These are phyloP conservation scores for Tetrapyrgos nigripes DNA, from an alignment of 1,284 basidiomycete species.

Conservation along the genomic window DNA sequence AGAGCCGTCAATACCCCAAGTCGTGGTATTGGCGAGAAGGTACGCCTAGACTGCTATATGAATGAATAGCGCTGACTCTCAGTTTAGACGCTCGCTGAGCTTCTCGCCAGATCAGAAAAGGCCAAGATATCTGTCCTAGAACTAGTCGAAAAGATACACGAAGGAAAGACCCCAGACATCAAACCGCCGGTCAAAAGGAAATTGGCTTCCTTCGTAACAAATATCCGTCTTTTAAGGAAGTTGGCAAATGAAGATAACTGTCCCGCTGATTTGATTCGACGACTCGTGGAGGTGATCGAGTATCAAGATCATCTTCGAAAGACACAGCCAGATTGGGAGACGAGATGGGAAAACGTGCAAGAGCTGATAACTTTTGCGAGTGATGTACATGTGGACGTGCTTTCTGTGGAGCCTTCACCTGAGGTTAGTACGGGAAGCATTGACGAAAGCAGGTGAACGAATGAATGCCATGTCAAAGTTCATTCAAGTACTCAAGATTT, in stretches of 20 bases:
- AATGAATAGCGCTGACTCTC: background rate
- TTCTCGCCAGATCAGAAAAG: slow-evolving; percentile 59
- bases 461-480: no score
- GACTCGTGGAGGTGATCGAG: slow-evolving; percentile 62
- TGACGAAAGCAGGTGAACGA: background rate
- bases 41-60: slow-evolving; percentile 30
- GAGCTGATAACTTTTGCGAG: slow-evolving; percentile 81
- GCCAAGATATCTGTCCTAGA: slow-evolving; percentile 64
- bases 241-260: slow-evolving; percentile 64
- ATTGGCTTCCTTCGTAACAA: slow-evolving; percentile 63
- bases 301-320: slow-evolving; percentile 78
- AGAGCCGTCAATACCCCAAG: slow-evolving; percentile 82
- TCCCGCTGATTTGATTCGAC: slow-evolving; percentile 72
- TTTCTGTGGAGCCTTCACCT: background rate
- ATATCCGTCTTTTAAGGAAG: slow-evolving; percentile 60
- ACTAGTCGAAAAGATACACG: slow-evolving; percentile 66
- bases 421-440: background rate
- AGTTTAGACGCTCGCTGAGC: slow-evolving; percentile 63
- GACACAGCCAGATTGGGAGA: slow-evolving; percentile 76
- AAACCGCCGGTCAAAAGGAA: slow-evolving; percentile 73
- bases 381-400: slow-evolving; percentile 43
- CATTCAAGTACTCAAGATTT: background rate
- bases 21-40: slow-evolving; percentile 87
- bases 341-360: slow-evolving; percentile 87
- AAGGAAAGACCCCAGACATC: slow-evolving; percentile 64